Conservation (phyloP, 129 eudicot genomes). For the Heracleum sosnowskyi region DNA sequence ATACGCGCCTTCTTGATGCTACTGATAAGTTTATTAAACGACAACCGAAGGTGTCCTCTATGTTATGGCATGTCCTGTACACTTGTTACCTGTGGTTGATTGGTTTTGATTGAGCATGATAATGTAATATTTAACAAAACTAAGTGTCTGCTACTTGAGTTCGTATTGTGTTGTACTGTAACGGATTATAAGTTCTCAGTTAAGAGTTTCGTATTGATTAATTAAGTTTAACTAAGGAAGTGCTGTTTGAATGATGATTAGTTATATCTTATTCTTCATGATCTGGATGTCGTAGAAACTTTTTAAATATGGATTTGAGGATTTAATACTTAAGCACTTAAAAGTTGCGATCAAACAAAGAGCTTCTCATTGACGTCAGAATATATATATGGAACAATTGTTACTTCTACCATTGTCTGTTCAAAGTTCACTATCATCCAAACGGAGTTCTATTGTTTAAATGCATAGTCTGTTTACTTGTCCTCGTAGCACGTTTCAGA, state of each 20-base stretch:
- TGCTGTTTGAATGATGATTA: neutral
- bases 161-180: neutral
- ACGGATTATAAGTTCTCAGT: neutral
- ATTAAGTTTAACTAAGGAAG: neutral
- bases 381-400: neutral
- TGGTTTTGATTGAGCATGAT: neutral
- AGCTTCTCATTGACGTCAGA: neutral
- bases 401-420: neutral
- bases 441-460: neutral
- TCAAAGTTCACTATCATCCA: neutral
- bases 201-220: neutral
- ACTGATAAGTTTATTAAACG: constrained; percentile 84
- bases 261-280: neutral
- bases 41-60: constrained; percentile 67
- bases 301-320: no score
- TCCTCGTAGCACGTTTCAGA: neutral
- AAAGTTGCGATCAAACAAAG: no score
- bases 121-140: neutral
- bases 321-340: no score
- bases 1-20: constrained; percentile 81
- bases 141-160: neutral
- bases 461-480: neutral
- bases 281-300: neutral
- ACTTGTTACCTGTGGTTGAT: no score
- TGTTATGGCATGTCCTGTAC: neutral